These are phyloP conservation scores for Allium cepa DNA, from an alignment of 106 monocot species.

Conservation along the genomic window DNA sequence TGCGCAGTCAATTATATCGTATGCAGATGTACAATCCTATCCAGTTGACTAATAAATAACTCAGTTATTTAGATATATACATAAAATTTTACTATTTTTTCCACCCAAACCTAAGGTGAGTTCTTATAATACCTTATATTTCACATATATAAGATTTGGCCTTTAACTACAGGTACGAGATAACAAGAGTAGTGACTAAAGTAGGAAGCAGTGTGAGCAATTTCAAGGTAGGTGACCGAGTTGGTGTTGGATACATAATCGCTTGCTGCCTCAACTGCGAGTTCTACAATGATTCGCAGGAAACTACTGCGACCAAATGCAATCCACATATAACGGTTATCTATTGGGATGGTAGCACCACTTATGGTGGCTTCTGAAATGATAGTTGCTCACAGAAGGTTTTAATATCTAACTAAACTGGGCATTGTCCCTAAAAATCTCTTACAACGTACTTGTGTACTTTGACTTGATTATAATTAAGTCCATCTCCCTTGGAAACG, in stretches of 20 bases:
- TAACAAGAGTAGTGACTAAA: conserved; percentile 66
- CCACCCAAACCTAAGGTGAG: too few relatives aligned
- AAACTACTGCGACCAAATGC: conserved; percentile 84
- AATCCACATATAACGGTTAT: conserved; percentile 70
- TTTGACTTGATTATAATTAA: background rate
- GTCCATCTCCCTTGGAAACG: too few relatives aligned
- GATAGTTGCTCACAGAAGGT: conserved; percentile 67
- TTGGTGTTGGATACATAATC: conserved; percentile 62
- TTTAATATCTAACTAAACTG: background rate
- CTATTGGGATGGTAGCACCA: conserved; percentile 90
- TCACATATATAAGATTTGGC: background rate
- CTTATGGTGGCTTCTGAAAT: conserved; percentile 80
- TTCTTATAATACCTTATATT: too few relatives aligned
- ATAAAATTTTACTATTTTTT: too few relatives aligned
- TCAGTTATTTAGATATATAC: too few relatives aligned
- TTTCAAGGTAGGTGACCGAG: conserved; percentile 73
- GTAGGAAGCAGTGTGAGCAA: conserved; percentile 45
- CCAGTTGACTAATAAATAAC: too few relatives aligned
- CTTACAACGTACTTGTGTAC: too few relatives aligned
- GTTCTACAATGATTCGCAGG: conserved; percentile 48
- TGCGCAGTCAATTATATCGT: too few relatives aligned
- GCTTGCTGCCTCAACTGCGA: conserved; percentile 74
- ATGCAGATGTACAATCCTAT: too few relatives aligned
- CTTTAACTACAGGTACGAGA: conserved; percentile 53
- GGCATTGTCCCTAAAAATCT: too few relatives aligned